Base-by-base conservation (phyloP, 2,329 filamentous ascomycete species). In the Fusarium nurragi region DNA sequence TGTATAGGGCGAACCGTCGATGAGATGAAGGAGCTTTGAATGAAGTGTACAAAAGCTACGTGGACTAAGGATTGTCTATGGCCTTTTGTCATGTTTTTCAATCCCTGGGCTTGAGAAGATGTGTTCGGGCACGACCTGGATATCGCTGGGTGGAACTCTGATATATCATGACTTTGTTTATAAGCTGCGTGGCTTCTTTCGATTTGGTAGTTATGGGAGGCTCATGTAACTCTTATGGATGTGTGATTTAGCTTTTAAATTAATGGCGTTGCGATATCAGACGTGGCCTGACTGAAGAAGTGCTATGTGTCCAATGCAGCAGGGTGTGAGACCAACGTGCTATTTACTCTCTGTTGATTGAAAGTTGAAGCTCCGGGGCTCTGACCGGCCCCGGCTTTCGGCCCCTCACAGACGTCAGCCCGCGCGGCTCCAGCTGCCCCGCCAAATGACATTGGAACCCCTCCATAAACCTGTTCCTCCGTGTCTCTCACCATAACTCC, bases 1-100 rank as follows among this genome's bases (percentile, higher is more conserved):
- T 63, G 84, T 92, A 73, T 91, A 75, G 76, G 36, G 25, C 18
- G 19, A 32, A 43, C 11, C 4, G 18, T 50, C 40, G 19, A 34
- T 36, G 22, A n/a, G 22, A 10, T 37, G 44, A 41, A 19, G 13
- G 23, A 37, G 37, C 40, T 52, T 11, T 26, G 5, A 34, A 34
- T 54, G 43, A 6, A 52, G 22, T 39, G 19, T 38, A 36, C 23
- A 59, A 49, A 64, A 60, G 59, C 53, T 56, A 41, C 34, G 38
- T 25, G 37, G 36, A 37, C 34, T n/a, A 67, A 48, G 50, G 48
- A 41, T 54, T 25, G 28, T 56, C 32, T 44, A 30, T 13, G 32
- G 10, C 6, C 28, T 30, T 45, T 22, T 48, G 12, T 51, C 37
- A 34, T 39, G 34, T 16, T 55, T 48, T 55, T 38, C 32, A 43